These are phyloP conservation scores for Clonostachys solani DNA, from an alignment of 2,329 filamentous ascomycete species.

Conservation along the genomic window DNA sequence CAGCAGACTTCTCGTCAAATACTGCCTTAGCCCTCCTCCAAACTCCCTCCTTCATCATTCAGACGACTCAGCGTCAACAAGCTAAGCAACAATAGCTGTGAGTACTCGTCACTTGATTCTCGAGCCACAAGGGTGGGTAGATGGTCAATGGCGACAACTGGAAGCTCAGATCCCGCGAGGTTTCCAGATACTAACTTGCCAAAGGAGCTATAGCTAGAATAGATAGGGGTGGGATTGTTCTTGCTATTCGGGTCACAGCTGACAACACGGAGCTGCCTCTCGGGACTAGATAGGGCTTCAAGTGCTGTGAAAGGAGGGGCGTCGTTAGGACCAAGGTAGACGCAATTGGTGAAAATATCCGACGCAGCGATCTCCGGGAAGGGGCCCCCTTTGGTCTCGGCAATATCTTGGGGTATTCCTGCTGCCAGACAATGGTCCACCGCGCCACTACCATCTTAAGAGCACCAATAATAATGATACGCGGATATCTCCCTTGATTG, in stretches of 20 bases:
- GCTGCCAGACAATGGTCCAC: conserved; percentile 1
- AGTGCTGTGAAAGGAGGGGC: conserved; percentile 75
- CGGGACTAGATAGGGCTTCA: conserved; percentile 50
- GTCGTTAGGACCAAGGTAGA: conserved; percentile 58
- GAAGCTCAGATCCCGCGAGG: conserved; percentile 55
- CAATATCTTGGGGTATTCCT: conserved; percentile 63
- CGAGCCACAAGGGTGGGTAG: conserved; percentile 74
- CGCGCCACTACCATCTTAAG: conserved; percentile 83
- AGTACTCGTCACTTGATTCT: conserved; percentile 82
- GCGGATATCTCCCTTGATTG: conserved; percentile 64
- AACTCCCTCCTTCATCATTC: conserved; percentile 62
- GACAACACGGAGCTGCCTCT: conserved; percentile 71
- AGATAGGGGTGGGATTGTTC: conserved; percentile 66
- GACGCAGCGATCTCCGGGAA: conserved; percentile 66
- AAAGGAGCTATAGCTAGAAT: conserved; percentile 78
- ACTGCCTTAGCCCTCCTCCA: conserved; percentile 79
- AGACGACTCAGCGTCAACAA: conserved; percentile 73
- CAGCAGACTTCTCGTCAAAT: conserved; percentile 51
- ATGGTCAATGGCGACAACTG: conserved; percentile 81
- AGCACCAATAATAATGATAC: conserved; percentile 77
- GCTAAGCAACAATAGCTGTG: conserved; percentile 68
- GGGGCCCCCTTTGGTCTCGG: conserved; percentile 72
- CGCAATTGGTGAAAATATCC: conserved; percentile 79
- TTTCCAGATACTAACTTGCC: conserved; percentile 69
- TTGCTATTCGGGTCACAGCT: conserved; percentile 67